These are phyloP conservation scores for Neonectria faginata DNA, from an alignment of 2,329 filamentous ascomycete species.

Conservation along the genomic window DNA sequence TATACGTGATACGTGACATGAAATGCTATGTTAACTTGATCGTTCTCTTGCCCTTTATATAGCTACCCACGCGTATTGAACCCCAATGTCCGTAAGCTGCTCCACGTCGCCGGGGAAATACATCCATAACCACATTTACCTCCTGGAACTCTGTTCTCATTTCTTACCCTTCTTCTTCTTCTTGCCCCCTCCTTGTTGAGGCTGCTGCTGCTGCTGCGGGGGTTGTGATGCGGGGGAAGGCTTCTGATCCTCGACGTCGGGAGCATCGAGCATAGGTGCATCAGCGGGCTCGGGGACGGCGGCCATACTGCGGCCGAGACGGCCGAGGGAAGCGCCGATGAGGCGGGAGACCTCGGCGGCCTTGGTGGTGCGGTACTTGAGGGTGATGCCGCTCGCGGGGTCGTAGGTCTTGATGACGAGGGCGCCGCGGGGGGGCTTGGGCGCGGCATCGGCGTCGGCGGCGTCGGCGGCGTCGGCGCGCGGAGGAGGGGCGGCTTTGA, in stretches of 20 bases:
- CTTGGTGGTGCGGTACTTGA: slow-evolving; percentile 94
- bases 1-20: neutral
- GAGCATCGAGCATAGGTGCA: slow-evolving; percentile 57
- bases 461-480: too few relatives aligned
- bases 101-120: neutral
- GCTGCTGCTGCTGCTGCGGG: slow-evolving; percentile 43
- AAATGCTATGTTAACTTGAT: neutral
- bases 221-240: slow-evolving; percentile 39
- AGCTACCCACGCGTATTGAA: neutral
- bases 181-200: slow-evolving; percentile 58
- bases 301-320: slow-evolving; percentile 77
- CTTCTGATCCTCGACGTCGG: slow-evolving; percentile 48
- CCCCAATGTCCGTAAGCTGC: neutral
- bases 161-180: slow-evolving; percentile 66
- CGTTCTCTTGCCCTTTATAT: neutral
- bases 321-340: slow-evolving; percentile 77
- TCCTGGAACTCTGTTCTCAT: neutral
- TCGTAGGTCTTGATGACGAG: slow-evolving; percentile 93
- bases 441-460: slow-evolving; percentile 44
- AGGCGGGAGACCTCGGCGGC: slow-evolving; percentile 89
- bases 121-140: neutral
- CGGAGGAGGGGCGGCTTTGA: slow-evolving; percentile 59
- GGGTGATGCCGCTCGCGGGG: slow-evolving; percentile 79
- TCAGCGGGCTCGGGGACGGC: slow-evolving; percentile 61
- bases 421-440: slow-evolving; percentile 70